Evolutionary conservation across 495 filamentous ascomycete species (phyloP).

Genomic region (Astrothelium macrocarpum): DNA sequence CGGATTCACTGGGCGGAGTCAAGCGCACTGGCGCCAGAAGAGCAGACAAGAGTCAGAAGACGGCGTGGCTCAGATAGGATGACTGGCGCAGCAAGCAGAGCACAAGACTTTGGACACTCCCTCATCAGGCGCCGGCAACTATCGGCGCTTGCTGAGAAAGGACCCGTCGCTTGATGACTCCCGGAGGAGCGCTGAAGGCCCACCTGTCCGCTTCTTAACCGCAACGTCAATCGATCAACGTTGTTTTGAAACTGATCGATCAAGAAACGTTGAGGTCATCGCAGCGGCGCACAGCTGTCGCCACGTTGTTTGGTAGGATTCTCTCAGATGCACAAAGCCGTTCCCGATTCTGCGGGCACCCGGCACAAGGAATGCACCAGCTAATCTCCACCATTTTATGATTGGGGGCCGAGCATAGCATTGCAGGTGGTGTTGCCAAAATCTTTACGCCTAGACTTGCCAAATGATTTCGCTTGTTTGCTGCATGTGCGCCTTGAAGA

Average conservation of each 20-base stretch:
- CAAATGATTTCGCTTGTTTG: background rate
- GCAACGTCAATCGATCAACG: background rate
- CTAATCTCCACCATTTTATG: no score
- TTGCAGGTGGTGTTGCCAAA: background rate
- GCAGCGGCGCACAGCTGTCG: background rate
- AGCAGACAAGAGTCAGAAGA: constrained; percentile 1
- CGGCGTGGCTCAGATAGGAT: background rate
- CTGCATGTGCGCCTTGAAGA: background rate
- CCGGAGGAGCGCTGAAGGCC: background rate
- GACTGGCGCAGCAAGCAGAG: constrained; percentile 5
- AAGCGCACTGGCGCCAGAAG: background rate
- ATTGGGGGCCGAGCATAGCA: no score
- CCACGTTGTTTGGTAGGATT: background rate
- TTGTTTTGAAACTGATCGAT: background rate
- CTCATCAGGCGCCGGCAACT: background rate
- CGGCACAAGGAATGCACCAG: no score
- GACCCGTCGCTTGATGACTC: background rate
- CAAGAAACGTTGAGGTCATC: background rate
- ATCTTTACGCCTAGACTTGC: background rate
- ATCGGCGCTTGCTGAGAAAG: background rate
- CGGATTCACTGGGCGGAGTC: background rate
- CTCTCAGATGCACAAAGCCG: background rate
- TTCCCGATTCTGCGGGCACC: no score
- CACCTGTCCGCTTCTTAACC: background rate
- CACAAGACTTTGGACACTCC: background rate